Evolutionary conservation across 2,329 filamentous ascomycete species (phyloP), one percentile per base, ranked within the genome.

Genomic region (Sphaerulina populicola): DNA sequence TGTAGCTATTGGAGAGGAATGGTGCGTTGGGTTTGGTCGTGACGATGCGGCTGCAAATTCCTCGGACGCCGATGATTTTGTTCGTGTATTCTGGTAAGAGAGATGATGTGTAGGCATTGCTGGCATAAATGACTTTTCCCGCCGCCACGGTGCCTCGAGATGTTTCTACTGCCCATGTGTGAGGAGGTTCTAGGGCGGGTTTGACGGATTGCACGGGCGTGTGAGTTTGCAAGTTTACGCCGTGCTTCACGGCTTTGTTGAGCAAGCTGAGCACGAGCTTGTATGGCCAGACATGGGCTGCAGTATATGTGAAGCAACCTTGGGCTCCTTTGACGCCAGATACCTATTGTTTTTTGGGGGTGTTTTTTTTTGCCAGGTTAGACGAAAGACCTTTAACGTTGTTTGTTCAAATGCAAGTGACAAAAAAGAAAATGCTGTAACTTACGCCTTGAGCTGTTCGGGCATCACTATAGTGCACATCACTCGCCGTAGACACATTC

Each of bases 201-300:
- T 0, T 87, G 86, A 84, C 83, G 87, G 33, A 87, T 62, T 59
- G 78, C 1, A 81, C 85, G 0, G 83, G 78, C 6, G 86, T 89
- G 51, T 76, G 79, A 3, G 85, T 88, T 67, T 89, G 85, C 18
- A 90, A 72, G 60, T 88, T 88, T 59, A 88, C 80, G 8, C 52
- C 56, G 81, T 0, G 78, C 11, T 55, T 43, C 6, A 63, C 48
- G 6, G 61, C 54, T 43, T 57, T 58, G 3, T 49, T 45, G 10
- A 63, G 55, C 8, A 64, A 49, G 27, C 60, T 56, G 6, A 60
- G 47, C 6, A 64, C 57, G 14, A 63, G 52, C 43, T 64, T 64
- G 48, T 62, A 64, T n/a, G 61, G 62, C 62, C 62, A 63, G 29
- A 64, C 51, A n/a, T 60, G 61, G 12, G 52, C 84, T 0, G 85